These are phyloP conservation scores for Pleurotus tuoliensis DNA, from an alignment of 768 basidiomycete genomes.

Conservation along the genomic window DNA sequence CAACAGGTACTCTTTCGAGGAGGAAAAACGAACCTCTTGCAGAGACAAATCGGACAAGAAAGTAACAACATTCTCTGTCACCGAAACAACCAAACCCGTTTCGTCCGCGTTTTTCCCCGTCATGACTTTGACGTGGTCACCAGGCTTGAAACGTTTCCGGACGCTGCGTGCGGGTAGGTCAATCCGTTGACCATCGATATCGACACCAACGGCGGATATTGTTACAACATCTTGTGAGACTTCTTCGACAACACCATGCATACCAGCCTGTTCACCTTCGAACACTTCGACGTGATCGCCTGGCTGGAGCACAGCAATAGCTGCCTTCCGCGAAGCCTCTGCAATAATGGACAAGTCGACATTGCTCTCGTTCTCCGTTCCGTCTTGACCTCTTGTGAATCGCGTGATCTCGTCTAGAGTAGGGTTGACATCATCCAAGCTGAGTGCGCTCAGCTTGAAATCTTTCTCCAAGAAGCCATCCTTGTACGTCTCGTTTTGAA, in stretches of 20 bases:
- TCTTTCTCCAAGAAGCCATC: slow-evolving; percentile 98
- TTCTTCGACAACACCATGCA: slow-evolving; percentile 89
- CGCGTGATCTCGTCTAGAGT: slow-evolving; percentile 95
- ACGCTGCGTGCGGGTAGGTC: slow-evolving; percentile 87
- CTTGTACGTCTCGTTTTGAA: slow-evolving; percentile 90
- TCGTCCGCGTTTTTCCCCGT: slow-evolving; percentile 91
- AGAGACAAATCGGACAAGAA: slow-evolving; percentile 97
- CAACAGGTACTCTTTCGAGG: neutral
- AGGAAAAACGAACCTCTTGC: slow-evolving; percentile 66
- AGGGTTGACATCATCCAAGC: slow-evolving; percentile 87
- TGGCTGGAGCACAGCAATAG: slow-evolving; percentile 92
- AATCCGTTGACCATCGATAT: slow-evolving; percentile 83
- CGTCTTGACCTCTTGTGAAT: slow-evolving; percentile 77
- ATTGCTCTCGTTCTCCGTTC: slow-evolving; percentile 53
- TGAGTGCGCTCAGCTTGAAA: slow-evolving; percentile 74
- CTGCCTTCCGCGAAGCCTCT: slow-evolving; percentile 86
- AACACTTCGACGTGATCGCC: slow-evolving; percentile 98
- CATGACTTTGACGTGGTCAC: slow-evolving; percentile 99
- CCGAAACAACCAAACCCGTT: slow-evolving; percentile 92
- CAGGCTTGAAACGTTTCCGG: slow-evolving; percentile 91
- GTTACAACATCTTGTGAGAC: slow-evolving; percentile 85
- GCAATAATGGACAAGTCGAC: slow-evolving; percentile 90
- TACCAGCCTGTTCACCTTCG: slow-evolving; percentile 93
- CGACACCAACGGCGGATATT: slow-evolving; percentile 73
- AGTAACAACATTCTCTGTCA: slow-evolving; percentile 87